Conservation (phyloP, 306 rosid species). For the Medicago lupulina region DNA sequence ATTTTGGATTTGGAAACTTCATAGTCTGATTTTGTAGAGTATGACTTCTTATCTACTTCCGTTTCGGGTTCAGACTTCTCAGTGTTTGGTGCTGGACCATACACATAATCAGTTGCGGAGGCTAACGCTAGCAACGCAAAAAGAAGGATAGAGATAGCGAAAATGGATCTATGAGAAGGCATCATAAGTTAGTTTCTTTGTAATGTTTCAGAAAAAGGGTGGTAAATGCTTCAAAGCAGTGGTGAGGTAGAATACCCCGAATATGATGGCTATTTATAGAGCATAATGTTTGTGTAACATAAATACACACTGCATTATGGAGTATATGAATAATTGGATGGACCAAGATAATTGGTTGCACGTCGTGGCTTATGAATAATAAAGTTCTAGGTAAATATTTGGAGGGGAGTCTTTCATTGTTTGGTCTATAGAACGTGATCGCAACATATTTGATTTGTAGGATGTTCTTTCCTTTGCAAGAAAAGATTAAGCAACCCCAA, state of each 20-base stretch:
- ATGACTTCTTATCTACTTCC: background rate
- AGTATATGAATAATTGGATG: background rate
- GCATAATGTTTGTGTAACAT: background rate
- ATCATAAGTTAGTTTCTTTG: constrained; percentile 32
- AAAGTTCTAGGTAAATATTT: background rate
- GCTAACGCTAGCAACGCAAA: constrained; percentile 42
- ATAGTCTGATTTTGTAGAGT: background rate
- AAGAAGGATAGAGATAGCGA: constrained; percentile 41
- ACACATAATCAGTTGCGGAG: constrained; percentile 50
- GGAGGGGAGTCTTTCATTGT: background rate
- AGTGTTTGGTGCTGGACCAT: constrained; percentile 30
- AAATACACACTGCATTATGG: background rate
- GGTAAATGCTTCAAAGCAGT: constrained; percentile 22
- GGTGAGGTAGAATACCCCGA: background rate
- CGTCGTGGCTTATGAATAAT: constrained; percentile 17
- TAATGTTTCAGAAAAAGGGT: background rate
- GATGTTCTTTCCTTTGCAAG: background rate
- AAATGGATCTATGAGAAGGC: constrained; percentile 27
- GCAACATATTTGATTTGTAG: background rate
- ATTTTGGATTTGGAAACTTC: background rate
- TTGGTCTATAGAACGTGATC: constrained; percentile 24
- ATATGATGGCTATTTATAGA: constrained; percentile 37
- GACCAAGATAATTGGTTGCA: constrained; percentile 36
- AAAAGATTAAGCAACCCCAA: background rate
- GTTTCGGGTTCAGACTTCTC: constrained; percentile 13